Evolutionary conservation across 2,329 filamentous ascomycete species (phyloP).

Genomic region (Cryphonectria nitschkei): DNA sequence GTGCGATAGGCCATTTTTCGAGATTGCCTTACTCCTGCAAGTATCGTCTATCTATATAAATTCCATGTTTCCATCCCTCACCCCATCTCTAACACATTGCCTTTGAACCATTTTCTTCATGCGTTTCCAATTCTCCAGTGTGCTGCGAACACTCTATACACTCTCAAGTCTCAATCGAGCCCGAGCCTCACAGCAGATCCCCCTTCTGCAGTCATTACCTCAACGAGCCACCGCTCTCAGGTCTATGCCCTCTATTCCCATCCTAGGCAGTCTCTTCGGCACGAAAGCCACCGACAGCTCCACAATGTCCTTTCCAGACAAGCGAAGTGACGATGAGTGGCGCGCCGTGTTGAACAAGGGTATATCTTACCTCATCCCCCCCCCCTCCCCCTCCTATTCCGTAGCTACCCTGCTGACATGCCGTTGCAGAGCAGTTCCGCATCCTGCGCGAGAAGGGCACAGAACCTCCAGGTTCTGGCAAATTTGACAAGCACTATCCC

Average conservation of each 20-base stretch:
- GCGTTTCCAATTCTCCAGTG: constrained; percentile 53
- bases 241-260: constrained; percentile 79
- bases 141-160: constrained; percentile 50
- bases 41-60: neutral
- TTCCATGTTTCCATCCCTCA: neutral
- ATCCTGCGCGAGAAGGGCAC: constrained; percentile 92
- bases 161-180: constrained; percentile 50
- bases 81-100: neutral
- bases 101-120: constrained; percentile 40
- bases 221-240: constrained; percentile 39
- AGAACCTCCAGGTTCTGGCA: constrained; percentile 77
- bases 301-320: constrained; percentile 71
- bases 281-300: constrained; percentile 57
- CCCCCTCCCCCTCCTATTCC: neutral
- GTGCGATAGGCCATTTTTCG: neutral
- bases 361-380: constrained; percentile 35
- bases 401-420: neutral
- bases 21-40: neutral
- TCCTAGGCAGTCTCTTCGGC: constrained; percentile 76
- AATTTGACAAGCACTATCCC: constrained; percentile 86
- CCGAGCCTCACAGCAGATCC: constrained; percentile 33
- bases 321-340: constrained; percentile 86
- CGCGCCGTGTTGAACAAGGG: constrained; percentile 73
- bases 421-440: constrained; percentile 82
- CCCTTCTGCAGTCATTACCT: constrained; percentile 31